phyloP scores from a whole-genome alignment of 2,329 filamentous ascomycete genomes.

The Aspergillus novofumigatus region DNA sequence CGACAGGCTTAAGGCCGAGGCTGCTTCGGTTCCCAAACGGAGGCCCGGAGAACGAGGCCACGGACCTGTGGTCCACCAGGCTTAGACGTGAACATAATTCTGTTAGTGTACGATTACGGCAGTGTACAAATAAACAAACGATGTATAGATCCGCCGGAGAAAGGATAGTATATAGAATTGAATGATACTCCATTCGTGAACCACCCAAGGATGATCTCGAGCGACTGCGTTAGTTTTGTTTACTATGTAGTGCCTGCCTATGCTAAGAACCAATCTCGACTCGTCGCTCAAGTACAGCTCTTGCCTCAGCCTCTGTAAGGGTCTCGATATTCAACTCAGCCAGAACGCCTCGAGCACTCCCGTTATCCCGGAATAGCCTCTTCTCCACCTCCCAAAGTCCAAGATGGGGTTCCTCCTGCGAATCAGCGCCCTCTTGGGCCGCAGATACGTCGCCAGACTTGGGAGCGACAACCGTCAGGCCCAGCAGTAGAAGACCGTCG shows the following conservation, averaged over 20 bases:
- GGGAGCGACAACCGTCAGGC: conserved; percentile 23
- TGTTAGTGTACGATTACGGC: not conserved
- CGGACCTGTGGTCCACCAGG: conserved; percentile 30
- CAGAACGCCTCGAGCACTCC: conserved; percentile 44
- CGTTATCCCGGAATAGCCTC: conserved; percentile 46
- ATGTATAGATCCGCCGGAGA: not conserved
- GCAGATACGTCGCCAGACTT: conserved; percentile 10
- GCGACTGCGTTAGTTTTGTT: not conserved
- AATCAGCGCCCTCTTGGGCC: conserved; percentile 5
- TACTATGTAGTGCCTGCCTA: not conserved
- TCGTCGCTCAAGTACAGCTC: conserved; percentile 43
- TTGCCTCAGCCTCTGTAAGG: conserved; percentile 44
- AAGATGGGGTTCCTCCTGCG: conserved; percentile 8
- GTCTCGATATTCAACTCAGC: conserved; percentile 41
- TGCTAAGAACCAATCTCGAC: conserved; percentile 40
- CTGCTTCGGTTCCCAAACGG: conserved; percentile 14
- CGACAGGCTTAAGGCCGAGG: conserved; percentile 22
- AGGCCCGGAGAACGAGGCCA: conserved; percentile 31
- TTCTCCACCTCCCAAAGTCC: conserved; percentile 46
- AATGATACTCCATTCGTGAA: not conserved
- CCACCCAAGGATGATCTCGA: not conserved
- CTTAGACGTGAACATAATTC: conserved; percentile 1
- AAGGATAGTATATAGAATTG: not conserved
- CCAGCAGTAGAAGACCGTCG: conserved; percentile 34
- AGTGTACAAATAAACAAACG: not conserved